Evolutionary conservation across 1,139 yeast genomes (phyloP), one percentile per base, ranked within the genome.

Genomic region (Blastobotrys aristatus): DNA sequence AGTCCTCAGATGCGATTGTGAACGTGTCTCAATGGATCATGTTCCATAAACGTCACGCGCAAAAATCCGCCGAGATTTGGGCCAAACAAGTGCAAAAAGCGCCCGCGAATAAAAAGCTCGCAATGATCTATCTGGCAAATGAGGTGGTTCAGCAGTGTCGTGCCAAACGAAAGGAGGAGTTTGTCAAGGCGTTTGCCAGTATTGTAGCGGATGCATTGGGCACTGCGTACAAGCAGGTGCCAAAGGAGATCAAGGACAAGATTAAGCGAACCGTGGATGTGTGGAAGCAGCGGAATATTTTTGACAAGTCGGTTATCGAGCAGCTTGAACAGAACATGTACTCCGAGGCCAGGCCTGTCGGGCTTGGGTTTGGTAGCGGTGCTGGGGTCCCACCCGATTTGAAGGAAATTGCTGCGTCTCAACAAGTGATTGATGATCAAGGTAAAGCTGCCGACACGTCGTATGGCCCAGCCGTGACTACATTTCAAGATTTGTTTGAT

Each of bases 141-240:
- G 96, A 88, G 58, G 84, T 88, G 22, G 84, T 86, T 0, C 96
- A 88, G 64, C 86, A 85, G 60, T 80, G 92, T 2, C 73, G 83
- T 48, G 82, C 84, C 40, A 80, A 81, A 58, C 73, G 76, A 54
- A 80, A 77, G 58, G 68, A 67, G 1, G 87, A 81, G 48, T 83
- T 83, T 55, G 68, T 82, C 7, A 66, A 65, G 4, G 83, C 80
- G 3, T 87, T 85, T 65, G 74, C 76, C 5, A 60, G 61, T 2
- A 77, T 76, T 36, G 2, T 66, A 77, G 40, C 75, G 46, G 60
- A 62, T 5, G 56, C 73, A 1, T 65, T 71, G 13, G 63, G 54
- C 4, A 49, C 49, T 4, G 67, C 70, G 3, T 67, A 64, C 49
- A 49, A 58, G 8, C 55, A 51, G n/a, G 60, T 60, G 5, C 59